Conservation (phyloP, 163 green algal species). For the Scenedesmus sp. region DNA sequence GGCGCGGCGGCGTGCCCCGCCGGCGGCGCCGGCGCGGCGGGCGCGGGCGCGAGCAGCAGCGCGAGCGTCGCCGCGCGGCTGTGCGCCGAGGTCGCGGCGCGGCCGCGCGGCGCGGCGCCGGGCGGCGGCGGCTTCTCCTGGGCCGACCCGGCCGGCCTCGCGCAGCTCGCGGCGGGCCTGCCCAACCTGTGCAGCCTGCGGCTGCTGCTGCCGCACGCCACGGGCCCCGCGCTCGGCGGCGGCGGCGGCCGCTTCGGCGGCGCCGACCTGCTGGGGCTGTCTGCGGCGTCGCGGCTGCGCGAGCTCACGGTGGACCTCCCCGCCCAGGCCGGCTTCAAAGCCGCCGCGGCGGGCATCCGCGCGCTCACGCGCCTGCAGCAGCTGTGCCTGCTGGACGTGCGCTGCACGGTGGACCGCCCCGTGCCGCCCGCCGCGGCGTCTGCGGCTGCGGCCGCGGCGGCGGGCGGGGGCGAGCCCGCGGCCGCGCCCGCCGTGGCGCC, state of each 20-base stretch:
- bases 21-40: neutral
- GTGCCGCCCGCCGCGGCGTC: too few species aligned
- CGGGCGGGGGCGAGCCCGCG: neutral
- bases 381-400: constrained; percentile 20
- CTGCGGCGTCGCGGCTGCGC: neutral
- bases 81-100: neutral
- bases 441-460: neutral
- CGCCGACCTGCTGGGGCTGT: constrained; percentile 5
- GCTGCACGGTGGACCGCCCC: neutral
- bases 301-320: constrained; percentile 20
- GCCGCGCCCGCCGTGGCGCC: neutral
- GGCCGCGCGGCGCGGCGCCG: neutral
- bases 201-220: neutral
- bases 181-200: constrained; percentile 19
- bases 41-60: neutral
- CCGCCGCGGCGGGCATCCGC: constrained; percentile 11
- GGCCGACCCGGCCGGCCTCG: neutral
- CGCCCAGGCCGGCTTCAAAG: neutral
- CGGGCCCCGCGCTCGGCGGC: neutral
- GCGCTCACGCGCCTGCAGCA: neutral
- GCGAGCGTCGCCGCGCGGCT: neutral
- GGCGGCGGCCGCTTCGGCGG: neutral
- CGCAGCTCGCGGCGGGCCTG: constrained; percentile 7
- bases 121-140: constrained; percentile 10
- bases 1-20: neutral